Evolutionary conservation across 2,329 filamentous ascomycete genomes (phyloP).

Genomic region (Ophiostoma sp.): DNA sequence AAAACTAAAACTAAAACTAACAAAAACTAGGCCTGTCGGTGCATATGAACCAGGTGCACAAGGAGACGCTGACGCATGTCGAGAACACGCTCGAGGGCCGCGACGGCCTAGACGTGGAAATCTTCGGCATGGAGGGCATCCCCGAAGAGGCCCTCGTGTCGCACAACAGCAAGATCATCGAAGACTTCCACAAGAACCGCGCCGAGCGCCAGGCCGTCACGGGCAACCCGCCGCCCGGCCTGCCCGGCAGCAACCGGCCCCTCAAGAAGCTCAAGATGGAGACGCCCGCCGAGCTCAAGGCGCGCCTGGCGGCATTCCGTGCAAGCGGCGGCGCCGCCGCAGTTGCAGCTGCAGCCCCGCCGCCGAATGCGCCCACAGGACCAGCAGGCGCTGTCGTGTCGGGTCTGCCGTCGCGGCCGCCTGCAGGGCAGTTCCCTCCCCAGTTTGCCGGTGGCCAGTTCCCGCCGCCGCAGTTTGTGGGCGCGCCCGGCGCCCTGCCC

Average conservation of each 20-base stretch:
- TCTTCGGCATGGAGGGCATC: constrained; percentile 97
- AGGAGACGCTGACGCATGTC: constrained; percentile 79
- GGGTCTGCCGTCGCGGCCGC: constrained; percentile 27
- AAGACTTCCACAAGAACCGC: constrained; percentile 79
- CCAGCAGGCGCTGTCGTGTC: constrained; percentile 22
- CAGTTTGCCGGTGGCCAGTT: neutral
- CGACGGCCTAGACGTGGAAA: constrained; percentile 82
- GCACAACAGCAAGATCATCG: constrained; percentile 80
- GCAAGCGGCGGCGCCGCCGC: constrained; percentile 48
- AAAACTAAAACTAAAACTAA: neutral
- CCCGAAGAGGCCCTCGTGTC: constrained; percentile 77
- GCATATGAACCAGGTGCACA: constrained; percentile 98
- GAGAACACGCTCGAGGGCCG: constrained; percentile 90
- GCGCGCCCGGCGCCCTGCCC: constrained; percentile 26
- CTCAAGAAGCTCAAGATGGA: constrained; percentile 68
- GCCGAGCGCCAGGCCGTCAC: constrained; percentile 75
- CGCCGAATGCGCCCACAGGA: constrained; percentile 39
- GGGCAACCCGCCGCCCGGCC: constrained; percentile 73
- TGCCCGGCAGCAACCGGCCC: constrained; percentile 51
- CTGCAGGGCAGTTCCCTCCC: constrained; percentile 26
- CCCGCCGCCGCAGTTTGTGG: neutral
- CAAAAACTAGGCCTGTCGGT: constrained; percentile 70
- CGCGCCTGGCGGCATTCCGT: constrained; percentile 71
- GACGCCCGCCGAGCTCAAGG: constrained; percentile 70
- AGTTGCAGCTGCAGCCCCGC: constrained; percentile 32